phyloP scores from a whole-genome alignment of 345 rosid species.

The Abelmoschus esculentus region DNA sequence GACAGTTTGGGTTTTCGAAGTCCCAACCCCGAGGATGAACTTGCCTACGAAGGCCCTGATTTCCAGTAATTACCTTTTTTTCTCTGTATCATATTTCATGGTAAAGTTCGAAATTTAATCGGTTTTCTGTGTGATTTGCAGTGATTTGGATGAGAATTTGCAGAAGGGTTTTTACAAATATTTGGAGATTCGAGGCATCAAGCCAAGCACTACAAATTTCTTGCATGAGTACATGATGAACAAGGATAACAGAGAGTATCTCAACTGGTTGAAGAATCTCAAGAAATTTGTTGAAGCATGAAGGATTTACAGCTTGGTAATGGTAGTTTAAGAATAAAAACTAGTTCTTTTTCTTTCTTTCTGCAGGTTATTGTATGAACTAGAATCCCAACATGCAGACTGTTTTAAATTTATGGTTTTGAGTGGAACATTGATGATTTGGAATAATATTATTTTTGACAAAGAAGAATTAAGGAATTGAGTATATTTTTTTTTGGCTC shows the following conservation, averaged over 20 bases:
- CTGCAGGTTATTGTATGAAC: neutral
- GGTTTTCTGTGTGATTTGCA: slow-evolving; percentile 18
- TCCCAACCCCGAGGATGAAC: slow-evolving; percentile 44
- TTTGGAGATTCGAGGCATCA: slow-evolving; percentile 70
- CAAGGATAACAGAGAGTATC: slow-evolving; percentile 66
- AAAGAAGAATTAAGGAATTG: no score
- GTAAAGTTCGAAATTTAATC: neutral
- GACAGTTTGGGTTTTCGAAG: slow-evolving; percentile 52
- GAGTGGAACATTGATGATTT: neutral
- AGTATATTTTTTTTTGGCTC: no score
- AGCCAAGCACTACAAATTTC: slow-evolving; percentile 66
- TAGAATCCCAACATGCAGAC: neutral
- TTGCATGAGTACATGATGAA: slow-evolving; percentile 87
- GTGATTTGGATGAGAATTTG: slow-evolving; percentile 82
- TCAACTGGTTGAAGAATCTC: slow-evolving; percentile 65
- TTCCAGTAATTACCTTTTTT: slow-evolving; percentile 49
- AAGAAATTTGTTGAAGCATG: slow-evolving; percentile 55
- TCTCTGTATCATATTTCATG: neutral
- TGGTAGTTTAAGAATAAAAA: slow-evolving; percentile 22
- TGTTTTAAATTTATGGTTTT: neutral
- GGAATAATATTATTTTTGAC: neutral
- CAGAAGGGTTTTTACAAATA: slow-evolving; percentile 72
- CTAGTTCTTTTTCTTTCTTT: neutral
- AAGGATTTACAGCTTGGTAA: neutral
- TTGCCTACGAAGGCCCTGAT: slow-evolving; percentile 75